Evolutionary conservation across 2,329 filamentous ascomycete species (phyloP).

Genomic region (Shiraia sp.): DNA sequence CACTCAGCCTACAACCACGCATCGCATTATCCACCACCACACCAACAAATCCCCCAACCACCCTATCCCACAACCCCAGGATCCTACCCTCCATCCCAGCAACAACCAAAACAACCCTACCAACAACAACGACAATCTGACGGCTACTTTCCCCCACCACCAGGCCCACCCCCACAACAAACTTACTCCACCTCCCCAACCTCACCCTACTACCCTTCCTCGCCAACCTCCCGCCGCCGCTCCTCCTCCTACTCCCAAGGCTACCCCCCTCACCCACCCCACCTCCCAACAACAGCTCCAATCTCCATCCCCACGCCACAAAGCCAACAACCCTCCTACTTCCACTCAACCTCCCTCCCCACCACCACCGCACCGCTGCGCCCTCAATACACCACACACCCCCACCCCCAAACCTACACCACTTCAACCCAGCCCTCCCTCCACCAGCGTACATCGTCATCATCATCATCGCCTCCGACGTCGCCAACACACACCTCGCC

Average conservation of each 20-base stretch:
- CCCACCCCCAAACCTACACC: too few relatives aligned
- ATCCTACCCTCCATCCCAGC: slow-evolving; percentile 12
- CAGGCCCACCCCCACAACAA: slow-evolving; percentile 6
- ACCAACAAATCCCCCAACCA: slow-evolving; percentile 8
- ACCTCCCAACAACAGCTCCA: not conserved
- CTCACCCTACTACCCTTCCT: slow-evolving; percentile 4
- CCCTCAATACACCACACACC: too few relatives aligned
- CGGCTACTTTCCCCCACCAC: not conserved
- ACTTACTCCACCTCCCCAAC: slow-evolving; percentile 5
- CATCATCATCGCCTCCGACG: too few relatives aligned
- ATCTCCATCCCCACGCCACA: slow-evolving; percentile 9
- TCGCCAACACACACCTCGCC: slow-evolving; percentile 8
- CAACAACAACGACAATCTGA: slow-evolving; percentile 3
- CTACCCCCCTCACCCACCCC: slow-evolving; percentile 1
- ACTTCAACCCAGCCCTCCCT: slow-evolving; percentile 5
- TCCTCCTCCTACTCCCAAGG: slow-evolving; percentile 7
- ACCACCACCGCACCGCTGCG: too few relatives aligned
- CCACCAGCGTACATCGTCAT: not conserved
- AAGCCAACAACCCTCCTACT: slow-evolving; percentile 3
- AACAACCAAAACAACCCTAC: slow-evolving; percentile 6
- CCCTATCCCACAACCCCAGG: slow-evolving; percentile 11
- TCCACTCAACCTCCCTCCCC: too few relatives aligned
- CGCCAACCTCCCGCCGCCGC: slow-evolving; percentile 1
- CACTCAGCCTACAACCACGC: slow-evolving; percentile 17
- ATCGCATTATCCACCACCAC: slow-evolving; percentile 12